Percentiles rank a stretch among this genome's conserved stretches.
phyloP scores from a whole-genome alignment of 2,329 filamentous ascomycete genomes.

The Phoma sp. region DNA sequence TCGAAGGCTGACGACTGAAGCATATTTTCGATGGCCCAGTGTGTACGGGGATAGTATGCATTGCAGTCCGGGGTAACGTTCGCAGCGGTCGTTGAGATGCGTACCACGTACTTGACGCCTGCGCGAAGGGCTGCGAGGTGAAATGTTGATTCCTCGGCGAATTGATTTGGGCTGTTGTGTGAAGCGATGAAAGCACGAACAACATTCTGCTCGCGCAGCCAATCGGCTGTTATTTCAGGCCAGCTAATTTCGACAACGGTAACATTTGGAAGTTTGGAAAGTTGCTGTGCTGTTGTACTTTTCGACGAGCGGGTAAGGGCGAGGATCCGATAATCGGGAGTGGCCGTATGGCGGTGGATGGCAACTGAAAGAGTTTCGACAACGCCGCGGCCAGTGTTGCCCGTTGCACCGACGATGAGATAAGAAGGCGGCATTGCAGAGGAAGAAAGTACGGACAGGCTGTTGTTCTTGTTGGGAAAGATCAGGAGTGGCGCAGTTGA shows the following conservation, averaged over 20 bases:
- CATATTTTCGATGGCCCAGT: slow-evolving; percentile 27
- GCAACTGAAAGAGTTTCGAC: slow-evolving; percentile 20
- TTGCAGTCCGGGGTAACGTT: slow-evolving; percentile 16
- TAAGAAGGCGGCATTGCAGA: slow-evolving; percentile 13
- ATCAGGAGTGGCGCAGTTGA: background rate
- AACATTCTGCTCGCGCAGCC: slow-evolving; percentile 19
- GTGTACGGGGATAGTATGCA: slow-evolving; percentile 24
- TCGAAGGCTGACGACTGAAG: slow-evolving; percentile 15
- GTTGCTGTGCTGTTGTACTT: slow-evolving; percentile 11
- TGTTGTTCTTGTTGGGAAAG: no score
- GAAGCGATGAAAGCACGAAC: slow-evolving; percentile 23
- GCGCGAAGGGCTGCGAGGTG: slow-evolving; percentile 16
- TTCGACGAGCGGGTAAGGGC: slow-evolving; percentile 21
- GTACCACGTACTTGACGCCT: slow-evolving; percentile 26
- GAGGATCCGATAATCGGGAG: slow-evolving; percentile 21
- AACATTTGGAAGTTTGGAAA: slow-evolving; percentile 21
- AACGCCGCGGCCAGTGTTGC: slow-evolving; percentile 21
- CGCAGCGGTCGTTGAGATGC: slow-evolving; percentile 22
- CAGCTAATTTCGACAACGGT: slow-evolving; percentile 20
- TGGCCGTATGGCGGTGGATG: slow-evolving; percentile 8
- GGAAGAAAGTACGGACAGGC: no score
- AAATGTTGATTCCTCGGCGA: slow-evolving; percentile 27
- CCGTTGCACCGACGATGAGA: slow-evolving; percentile 25
- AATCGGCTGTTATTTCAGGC: slow-evolving; percentile 20
- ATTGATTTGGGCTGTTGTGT: slow-evolving; percentile 26